Percentiles rank a stretch among this genome's conserved stretches.
These are phyloP conservation scores for Calonectria crousiana DNA, from an alignment of 2,329 filamentous ascomycete genomes.

Conservation along the genomic window DNA sequence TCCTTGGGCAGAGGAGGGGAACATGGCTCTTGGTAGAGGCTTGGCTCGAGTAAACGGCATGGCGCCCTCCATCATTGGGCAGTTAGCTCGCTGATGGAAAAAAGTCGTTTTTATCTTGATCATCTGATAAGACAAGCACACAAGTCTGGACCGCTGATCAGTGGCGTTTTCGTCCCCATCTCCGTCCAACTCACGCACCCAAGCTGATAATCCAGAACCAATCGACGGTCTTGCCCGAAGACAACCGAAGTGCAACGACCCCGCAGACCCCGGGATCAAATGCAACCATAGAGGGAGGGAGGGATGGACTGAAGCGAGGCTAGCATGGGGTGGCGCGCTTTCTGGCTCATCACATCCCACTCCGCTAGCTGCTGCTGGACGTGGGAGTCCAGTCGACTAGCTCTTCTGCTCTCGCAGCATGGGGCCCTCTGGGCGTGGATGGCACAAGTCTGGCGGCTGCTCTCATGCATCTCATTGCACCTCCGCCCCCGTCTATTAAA, in stretches of 20 bases:
- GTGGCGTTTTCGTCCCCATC: constrained; percentile 11
- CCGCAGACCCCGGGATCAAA: constrained; percentile 10
- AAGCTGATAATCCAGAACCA: neutral
- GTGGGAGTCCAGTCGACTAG: neutral
- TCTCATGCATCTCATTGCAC: neutral
- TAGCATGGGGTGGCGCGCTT: constrained; percentile 10
- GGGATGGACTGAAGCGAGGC: neutral
- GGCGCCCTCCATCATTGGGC: neutral
- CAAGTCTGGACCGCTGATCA: constrained; percentile 1
- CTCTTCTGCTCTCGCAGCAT: neutral
- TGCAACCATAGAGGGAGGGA: constrained; percentile 8
- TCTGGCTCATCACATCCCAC: constrained; percentile 4
- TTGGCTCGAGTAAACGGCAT: neutral
- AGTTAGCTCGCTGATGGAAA: neutral
- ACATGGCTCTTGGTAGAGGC: neutral
- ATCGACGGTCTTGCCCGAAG: neutral
- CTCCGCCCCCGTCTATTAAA: neutral
- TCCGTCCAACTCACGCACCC: neutral
- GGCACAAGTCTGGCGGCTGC: neutral
- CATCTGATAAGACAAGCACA: constrained; percentile 22
- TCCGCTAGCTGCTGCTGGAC: neutral
- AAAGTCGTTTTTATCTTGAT: constrained; percentile 18
- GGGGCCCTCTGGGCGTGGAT: neutral
- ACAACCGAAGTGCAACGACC: neutral
- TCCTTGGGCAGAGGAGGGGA: neutral